Evolutionary conservation across 768 basidiomycete species (phyloP).

Genomic region (Heimioporus sp.): DNA sequence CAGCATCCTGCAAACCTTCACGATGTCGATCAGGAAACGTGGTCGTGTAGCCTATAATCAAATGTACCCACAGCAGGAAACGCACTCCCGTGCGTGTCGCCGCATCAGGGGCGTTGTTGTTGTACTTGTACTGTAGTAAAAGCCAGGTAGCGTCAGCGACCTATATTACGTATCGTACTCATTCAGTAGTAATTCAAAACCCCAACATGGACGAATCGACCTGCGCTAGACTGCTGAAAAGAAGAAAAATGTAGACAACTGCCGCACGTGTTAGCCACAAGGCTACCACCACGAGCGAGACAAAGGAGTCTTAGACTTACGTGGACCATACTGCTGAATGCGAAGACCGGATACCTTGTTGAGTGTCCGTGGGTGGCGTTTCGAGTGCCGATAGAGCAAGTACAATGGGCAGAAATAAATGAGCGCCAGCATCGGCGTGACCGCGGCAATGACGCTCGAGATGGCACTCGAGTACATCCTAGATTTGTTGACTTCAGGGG

Average conservation of each 20-base stretch:
- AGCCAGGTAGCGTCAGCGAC: constrained; percentile 58
- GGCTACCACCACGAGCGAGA: neutral
- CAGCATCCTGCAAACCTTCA: constrained; percentile 57
- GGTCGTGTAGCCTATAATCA: neutral
- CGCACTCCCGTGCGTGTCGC: constrained; percentile 42
- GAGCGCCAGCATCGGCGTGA: constrained; percentile 35
- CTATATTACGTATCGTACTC: constrained; percentile 27
- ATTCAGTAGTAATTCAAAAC: neutral
- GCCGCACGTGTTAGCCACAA: constrained; percentile 20
- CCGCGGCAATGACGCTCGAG: constrained; percentile 34
- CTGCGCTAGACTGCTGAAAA: constrained; percentile 47
- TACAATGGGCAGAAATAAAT: constrained; percentile 52
- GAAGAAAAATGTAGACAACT: constrained; percentile 53
- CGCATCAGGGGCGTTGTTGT: constrained; percentile 49
- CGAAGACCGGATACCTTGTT: constrained; percentile 49
- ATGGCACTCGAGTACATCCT: constrained; percentile 36
- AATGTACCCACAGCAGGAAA: constrained; percentile 46
- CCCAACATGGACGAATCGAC: constrained; percentile 24
- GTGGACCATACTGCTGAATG: constrained; percentile 51
- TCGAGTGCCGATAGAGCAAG: constrained; percentile 46
- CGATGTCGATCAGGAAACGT: constrained; percentile 4
- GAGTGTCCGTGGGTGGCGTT: constrained; percentile 44
- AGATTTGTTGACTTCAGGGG: constrained; percentile 24
- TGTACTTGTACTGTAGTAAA: constrained; percentile 52
- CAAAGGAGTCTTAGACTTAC: constrained; percentile 32